Evolutionary conservation across 2,329 filamentous ascomycete genomes (phyloP), one percentile per base, ranked within the genome.

Genomic region (Penicillium sp.): DNA sequence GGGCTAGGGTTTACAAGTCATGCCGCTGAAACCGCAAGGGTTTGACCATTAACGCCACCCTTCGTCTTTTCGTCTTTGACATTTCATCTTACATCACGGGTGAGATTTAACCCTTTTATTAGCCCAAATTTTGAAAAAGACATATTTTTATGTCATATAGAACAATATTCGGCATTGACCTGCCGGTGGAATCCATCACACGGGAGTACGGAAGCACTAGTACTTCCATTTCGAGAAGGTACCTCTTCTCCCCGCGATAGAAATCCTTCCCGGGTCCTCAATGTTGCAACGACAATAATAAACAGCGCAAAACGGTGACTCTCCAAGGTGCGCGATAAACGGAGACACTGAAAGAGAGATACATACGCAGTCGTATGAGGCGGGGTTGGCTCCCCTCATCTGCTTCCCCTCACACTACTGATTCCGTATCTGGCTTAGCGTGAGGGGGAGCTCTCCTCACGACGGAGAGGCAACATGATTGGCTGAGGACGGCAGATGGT

Each of bases 21-120:
- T 21, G 47, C 47, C 26, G 30, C 16, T 50, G 53, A 56, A 56
- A 56, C 53, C 47, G 26, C 26, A 50, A 43, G 18, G 38, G 53
- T 50, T 56, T 56, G 35, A 50, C 18, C 23, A 26, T 23, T 20
- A 26, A 11, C 38, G n/a, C 20, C 40, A 18, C 40, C 40, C n/a
- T 23, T 46, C 24, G 2, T 21, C 43, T 20, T 46, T 23, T 46
- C 18, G 16, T 24, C 35, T 8, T 40, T 40, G 35, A 40, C 3
- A 18, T 40, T 9, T 14, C n/a, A 40, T 2, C 8, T 20, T 14
- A 14, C 11, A 16, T 2, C 14, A 7, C 24, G 16, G 35, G 5
- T 7, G 30, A 35, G 30, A 11, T 33, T 35, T 35, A 35, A 7
- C 4, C 16, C n/a, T 40, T 40, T 33, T 21, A 35, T 21, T n/a